Evolutionary conservation across 2,329 filamentous ascomycete genomes (phyloP).

Genomic region (Aspergillus pseudoterreus): DNA sequence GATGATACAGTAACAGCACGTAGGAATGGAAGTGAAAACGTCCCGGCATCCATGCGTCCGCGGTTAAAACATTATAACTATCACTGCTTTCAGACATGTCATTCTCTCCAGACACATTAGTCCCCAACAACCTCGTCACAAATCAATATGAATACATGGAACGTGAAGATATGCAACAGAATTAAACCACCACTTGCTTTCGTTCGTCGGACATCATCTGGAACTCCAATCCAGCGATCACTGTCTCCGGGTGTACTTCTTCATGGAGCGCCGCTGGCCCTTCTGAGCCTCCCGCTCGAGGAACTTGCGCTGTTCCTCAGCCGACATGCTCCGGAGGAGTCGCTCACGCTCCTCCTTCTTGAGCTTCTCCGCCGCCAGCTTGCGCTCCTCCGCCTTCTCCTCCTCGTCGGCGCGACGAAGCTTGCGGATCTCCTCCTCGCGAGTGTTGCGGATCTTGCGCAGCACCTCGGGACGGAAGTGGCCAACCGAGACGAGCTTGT

Average conservation of each 20-base stretch:
- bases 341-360: conserved; percentile 89
- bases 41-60: no score
- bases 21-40: no score
- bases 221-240: conserved; percentile 12
- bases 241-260: conserved; percentile 57
- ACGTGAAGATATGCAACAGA: conserved; percentile 18
- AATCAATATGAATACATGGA: conserved; percentile 20
- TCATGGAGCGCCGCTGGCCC: conserved; percentile 61
- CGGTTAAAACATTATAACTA: neutral
- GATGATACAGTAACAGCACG: no score
- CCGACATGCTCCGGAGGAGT: conserved; percentile 70
- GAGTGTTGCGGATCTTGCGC: conserved; percentile 74
- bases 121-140: conserved; percentile 6
- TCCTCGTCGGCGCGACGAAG: conserved; percentile 76
- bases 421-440: conserved; percentile 75
- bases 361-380: conserved; percentile 52
- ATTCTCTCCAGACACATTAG: neutral
- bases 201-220: no score
- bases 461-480: conserved; percentile 89
- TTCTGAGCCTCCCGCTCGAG: conserved; percentile 77
- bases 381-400: conserved; percentile 61
- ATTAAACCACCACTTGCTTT: conserved; percentile 10
- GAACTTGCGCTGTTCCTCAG: conserved; percentile 82
- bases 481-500: conserved; percentile 69
- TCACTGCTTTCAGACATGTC: conserved; percentile 1